Percentiles rank a stretch among this genome's conserved stretches.
Conservation (phyloP, 2,329 filamentous ascomycete genomes). For the Cadophora luteo-olivacea region DNA sequence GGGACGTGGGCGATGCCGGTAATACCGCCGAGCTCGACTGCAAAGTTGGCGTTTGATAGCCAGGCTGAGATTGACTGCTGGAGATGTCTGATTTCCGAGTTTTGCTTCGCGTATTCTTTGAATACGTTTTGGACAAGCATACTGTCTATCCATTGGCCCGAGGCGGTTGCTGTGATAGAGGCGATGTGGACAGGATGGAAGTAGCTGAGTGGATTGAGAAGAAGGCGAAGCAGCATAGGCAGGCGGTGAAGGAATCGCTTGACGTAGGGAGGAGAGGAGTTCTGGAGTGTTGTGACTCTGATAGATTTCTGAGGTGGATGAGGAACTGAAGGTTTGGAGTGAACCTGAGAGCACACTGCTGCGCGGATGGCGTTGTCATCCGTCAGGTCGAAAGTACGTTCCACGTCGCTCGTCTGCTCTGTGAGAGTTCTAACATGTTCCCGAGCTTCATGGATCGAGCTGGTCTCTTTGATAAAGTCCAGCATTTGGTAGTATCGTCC, state of each 20-base stretch:
- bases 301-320: conserved; percentile 57
- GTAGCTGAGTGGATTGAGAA: conserved; percentile 56
- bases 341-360: conserved; percentile 56
- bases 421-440: conserved; percentile 40
- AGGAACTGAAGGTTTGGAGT: conserved; percentile 54
- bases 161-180: conserved; percentile 57
- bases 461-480: conserved; percentile 48
- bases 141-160: conserved; percentile 56
- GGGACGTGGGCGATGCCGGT: conserved; percentile 54
- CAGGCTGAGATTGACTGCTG: conserved; percentile 54
- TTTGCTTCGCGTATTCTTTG: conserved; percentile 52
- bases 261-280: conserved; percentile 49
- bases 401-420: conserved; percentile 30
- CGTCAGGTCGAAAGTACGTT: conserved; percentile 46
- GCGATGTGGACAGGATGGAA: conserved; percentile 58
- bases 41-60: conserved; percentile 59
- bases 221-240: conserved; percentile 55
- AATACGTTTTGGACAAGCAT: conserved; percentile 57
- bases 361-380: conserved; percentile 54
- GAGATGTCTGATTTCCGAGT: conserved; percentile 52
- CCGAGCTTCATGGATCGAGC: conserved; percentile 47
- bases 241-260: conserved; percentile 55
- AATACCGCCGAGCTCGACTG: conserved; percentile 54
- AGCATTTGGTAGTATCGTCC: conserved; percentile 51
- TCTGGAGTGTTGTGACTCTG: conserved; percentile 55